These are phyloP conservation scores for Alternaria angustiovoidea DNA, from an alignment of 2,329 filamentous ascomycete genomes.

Conservation along the genomic window DNA sequence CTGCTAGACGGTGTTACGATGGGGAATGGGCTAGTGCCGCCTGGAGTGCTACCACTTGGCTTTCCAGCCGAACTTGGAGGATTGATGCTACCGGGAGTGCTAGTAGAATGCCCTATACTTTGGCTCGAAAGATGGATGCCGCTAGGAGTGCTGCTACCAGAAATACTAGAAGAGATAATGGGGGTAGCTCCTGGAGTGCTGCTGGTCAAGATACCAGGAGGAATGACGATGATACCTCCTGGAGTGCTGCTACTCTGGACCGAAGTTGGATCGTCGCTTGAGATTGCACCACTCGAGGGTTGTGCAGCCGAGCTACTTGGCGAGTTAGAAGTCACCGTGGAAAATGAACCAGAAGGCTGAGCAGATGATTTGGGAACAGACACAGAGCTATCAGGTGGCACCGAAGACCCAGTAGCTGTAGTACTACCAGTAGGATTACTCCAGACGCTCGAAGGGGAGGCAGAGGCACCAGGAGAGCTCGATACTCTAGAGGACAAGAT, in stretches of 20 bases:
- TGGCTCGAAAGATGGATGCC: neutral
- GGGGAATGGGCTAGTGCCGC: neutral
- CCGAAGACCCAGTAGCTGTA: neutral
- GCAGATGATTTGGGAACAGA: neutral
- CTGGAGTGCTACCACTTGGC: neutral
- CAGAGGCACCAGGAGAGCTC: constrained; percentile 1
- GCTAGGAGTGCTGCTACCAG: neutral
- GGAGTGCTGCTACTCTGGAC: neutral
- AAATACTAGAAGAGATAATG: neutral
- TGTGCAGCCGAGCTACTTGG: constrained; percentile 1
- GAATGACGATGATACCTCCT: neutral
- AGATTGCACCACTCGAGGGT: neutral
- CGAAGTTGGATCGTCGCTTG: neutral
- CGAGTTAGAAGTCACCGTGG: neutral
- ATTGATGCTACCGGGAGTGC: neutral
- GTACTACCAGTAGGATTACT: neutral
- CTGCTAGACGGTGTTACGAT: neutral
- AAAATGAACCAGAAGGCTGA: neutral
- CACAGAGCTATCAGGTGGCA: neutral
- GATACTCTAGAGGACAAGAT: neutral
- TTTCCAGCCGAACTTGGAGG: neutral
- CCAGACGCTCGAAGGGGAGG: neutral
- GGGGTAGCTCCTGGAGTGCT: neutral
- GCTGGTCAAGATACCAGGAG: neutral
- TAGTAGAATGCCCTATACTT: too few species aligned